Conservation (phyloP, 768 basidiomycete species). For the Pleurotus eryngii region DNA sequence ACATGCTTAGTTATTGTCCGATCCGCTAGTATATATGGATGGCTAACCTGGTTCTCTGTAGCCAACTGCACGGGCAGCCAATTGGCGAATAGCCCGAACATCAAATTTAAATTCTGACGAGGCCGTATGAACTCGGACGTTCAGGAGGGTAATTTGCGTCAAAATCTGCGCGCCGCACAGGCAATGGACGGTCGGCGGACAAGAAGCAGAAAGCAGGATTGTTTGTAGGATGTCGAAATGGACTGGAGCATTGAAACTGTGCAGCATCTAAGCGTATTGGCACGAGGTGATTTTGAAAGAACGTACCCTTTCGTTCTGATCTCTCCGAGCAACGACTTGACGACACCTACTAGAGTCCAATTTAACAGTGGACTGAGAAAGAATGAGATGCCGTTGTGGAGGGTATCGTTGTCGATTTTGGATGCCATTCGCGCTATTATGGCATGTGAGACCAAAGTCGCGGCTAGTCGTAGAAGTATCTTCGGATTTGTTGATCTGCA, state of each 20-base stretch:
- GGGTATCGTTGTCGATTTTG: constrained; percentile 63
- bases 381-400: constrained; percentile 75
- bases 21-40: background rate
- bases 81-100: constrained; percentile 2
- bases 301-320: constrained; percentile 54
- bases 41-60: constrained; percentile 6
- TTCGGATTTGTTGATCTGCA: constrained; percentile 68
- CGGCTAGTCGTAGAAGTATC: constrained; percentile 61
- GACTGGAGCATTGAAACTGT: constrained; percentile 43
- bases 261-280: background rate
- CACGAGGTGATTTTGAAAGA: background rate
- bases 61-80: constrained; percentile 7
- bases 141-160: constrained; percentile 37
- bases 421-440: constrained; percentile 42
- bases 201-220: constrained; percentile 58
- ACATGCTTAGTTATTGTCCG: background rate
- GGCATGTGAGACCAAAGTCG: constrained; percentile 64
- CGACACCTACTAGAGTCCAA: constrained; percentile 78
- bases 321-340: constrained; percentile 60
- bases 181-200: constrained; percentile 63
- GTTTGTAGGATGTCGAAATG: constrained; percentile 67
- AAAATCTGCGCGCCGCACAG: constrained; percentile 59
- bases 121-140: constrained; percentile 20
- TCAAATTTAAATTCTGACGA: background rate
- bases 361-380: constrained; percentile 70